These are phyloP conservation scores for Amphichorda felina DNA, from an alignment of 2,329 filamentous ascomycete species.

Conservation along the genomic window DNA sequence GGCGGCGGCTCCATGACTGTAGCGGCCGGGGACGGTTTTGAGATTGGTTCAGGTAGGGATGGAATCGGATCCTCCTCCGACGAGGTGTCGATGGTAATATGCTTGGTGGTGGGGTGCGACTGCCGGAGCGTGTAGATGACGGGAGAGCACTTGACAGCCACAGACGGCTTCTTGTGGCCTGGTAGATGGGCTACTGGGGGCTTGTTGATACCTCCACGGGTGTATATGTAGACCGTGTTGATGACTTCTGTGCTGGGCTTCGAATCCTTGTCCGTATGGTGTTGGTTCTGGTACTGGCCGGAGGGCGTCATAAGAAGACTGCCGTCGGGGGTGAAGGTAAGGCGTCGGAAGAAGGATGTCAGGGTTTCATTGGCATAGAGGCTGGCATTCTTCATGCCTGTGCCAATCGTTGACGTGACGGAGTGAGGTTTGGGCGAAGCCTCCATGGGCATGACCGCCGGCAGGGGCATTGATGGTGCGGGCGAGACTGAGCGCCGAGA, in stretches of 20 bases:
- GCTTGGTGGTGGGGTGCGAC: slow-evolving; percentile 56
- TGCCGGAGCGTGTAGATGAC: slow-evolving; percentile 74
- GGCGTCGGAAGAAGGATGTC: slow-evolving; percentile 88
- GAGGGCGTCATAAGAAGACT: slow-evolving; percentile 89
- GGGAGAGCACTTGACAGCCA: slow-evolving; percentile 90
- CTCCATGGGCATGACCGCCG: slow-evolving; percentile 89
- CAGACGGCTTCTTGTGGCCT: slow-evolving; percentile 95
- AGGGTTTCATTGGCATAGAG: slow-evolving; percentile 95
- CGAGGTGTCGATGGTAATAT: slow-evolving; percentile 91
- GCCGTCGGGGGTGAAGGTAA: slow-evolving; percentile 92
- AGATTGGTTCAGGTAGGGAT: slow-evolving; percentile 71
- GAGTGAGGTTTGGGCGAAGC: slow-evolving; percentile 70
- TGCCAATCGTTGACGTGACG: slow-evolving; percentile 34
- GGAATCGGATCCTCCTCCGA: slow-evolving; percentile 75
- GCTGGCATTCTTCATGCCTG: slow-evolving; percentile 70
- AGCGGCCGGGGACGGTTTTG: slow-evolving; percentile 42
- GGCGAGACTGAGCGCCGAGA: slow-evolving; percentile 81
- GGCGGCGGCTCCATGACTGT: slow-evolving; percentile 78
- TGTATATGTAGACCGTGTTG: slow-evolving; percentile 98
- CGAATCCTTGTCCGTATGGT: slow-evolving; percentile 50
- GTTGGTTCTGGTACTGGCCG: slow-evolving; percentile 82
- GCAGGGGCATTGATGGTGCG: slow-evolving; percentile 83
- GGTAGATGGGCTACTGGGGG: slow-evolving; percentile 90
- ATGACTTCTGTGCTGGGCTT: slow-evolving; percentile 77
- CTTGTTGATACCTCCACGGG: slow-evolving; percentile 89